Evolutionary conservation across 2,329 filamentous ascomycete genomes (phyloP).

Genomic region (Arthrinium puccinioides): DNA sequence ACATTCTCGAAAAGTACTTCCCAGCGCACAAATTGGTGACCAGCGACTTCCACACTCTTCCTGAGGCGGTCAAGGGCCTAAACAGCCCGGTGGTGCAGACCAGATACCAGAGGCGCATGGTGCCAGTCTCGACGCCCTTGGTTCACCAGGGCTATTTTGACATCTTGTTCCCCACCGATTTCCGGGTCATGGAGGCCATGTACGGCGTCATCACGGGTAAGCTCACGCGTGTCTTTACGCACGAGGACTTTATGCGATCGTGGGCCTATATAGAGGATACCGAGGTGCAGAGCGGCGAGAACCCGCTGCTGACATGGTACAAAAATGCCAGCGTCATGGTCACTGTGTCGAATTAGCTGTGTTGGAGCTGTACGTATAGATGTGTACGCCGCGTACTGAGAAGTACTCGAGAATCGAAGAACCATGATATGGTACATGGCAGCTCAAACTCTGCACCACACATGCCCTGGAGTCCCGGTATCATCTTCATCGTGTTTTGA

Average conservation of each 20-base stretch:
- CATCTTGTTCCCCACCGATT: constrained; percentile 96
- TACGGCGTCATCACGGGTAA: constrained; percentile 92
- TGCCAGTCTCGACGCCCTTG: constrained; percentile 83
- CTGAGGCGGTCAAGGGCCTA: constrained; percentile 73
- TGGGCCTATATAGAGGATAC: constrained; percentile 93
- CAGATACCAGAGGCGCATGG: constrained; percentile 75
- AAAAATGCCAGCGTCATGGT: constrained; percentile 91
- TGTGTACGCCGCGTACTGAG: no score
- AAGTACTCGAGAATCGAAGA: no score
- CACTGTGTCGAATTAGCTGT: constrained; percentile 51
- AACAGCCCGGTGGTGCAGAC: constrained; percentile 97
- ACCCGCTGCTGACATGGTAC: constrained; percentile 88
- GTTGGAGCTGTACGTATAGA: no score
- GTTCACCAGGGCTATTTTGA: constrained; percentile 99
- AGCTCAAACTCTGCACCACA: no score
- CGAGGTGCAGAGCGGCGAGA: constrained; percentile 82
- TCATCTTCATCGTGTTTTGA: no score
- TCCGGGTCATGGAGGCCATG: constrained; percentile 80
- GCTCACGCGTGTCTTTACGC: constrained; percentile 74
- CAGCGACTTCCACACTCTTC: constrained; percentile 83
- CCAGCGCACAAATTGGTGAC: constrained; percentile 82
- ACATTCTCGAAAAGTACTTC: constrained; percentile 80
- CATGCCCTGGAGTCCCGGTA: no score
- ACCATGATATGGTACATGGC: no score
- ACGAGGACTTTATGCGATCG: constrained; percentile 82